Evolutionary conservation across 2,329 filamentous ascomycete species (phyloP).

Genomic region (Cladosporium sp.): DNA sequence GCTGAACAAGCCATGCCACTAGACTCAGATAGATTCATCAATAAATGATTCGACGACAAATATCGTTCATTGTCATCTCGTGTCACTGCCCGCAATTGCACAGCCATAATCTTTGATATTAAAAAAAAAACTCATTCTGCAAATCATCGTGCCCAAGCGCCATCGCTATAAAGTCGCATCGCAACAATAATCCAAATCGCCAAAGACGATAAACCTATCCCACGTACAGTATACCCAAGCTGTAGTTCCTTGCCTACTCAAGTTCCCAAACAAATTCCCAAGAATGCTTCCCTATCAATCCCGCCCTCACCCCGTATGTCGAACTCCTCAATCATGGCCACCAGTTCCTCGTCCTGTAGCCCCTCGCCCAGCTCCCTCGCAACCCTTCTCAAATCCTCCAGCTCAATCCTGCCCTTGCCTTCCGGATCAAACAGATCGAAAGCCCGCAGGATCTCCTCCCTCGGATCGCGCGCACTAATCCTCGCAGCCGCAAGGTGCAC

Average conservation of each 20-base stretch:
- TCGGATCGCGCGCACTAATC: constrained; percentile 76
- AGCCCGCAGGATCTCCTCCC: constrained; percentile 85
- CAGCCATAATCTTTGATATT: no score
- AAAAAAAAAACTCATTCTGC: not conserved
- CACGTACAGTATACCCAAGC: not conserved
- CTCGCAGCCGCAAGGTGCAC: constrained; percentile 71
- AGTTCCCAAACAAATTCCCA: constrained; percentile 59
- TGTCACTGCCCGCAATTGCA: not conserved
- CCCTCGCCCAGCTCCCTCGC: constrained; percentile 89
- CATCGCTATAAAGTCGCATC: not conserved
- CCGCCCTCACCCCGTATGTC: constrained; percentile 89
- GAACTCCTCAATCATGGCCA: constrained; percentile 97
- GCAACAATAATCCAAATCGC: not conserved
- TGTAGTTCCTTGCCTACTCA: not conserved
- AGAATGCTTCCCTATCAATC: constrained; percentile 60
- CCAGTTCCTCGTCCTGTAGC: constrained; percentile 85
- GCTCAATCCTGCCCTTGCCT: constrained; percentile 82
- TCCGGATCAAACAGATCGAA: constrained; percentile 93
- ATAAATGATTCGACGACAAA: not conserved
- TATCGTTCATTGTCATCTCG: not conserved
- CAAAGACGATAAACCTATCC: no score
- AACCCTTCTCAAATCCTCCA: constrained; percentile 82
- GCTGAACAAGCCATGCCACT: constrained; percentile 1
- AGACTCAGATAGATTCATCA: not conserved
- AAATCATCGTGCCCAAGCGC: not conserved